Evolutionary conservation across 345 rosid species (phyloP).

Genomic region (Combretum micranthum): DNA sequence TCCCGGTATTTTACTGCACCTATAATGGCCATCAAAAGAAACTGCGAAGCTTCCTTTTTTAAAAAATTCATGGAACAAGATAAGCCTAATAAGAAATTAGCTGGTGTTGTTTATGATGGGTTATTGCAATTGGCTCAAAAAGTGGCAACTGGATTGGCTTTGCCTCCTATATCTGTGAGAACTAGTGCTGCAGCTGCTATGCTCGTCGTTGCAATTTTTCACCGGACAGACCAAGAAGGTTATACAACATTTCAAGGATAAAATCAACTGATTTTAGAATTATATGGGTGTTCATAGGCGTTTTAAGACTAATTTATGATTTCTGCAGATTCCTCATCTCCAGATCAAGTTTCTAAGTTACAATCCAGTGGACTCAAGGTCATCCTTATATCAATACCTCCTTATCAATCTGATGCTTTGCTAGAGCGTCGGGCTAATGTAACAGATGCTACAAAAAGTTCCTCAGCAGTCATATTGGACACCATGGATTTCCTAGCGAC

Average conservation of each 20-base stretch:
- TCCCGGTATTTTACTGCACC: not conserved
- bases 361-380: slow-evolving; percentile 13
- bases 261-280: too few species aligned
- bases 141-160: slow-evolving; percentile 18
- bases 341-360: slow-evolving; percentile 6
- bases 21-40: slow-evolving; percentile 10
- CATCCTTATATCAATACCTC: not conserved
- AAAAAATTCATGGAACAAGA: slow-evolving; percentile 11
- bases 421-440: slow-evolving; percentile 4
- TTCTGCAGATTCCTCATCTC: slow-evolving; percentile 14
- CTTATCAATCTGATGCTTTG: not conserved
- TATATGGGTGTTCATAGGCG: too few species aligned
- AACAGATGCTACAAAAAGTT: slow-evolving; percentile 1
- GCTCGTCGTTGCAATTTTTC: slow-evolving; percentile 6
- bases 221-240: slow-evolving; percentile 11
- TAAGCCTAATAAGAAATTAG: not conserved
- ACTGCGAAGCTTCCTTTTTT: slow-evolving; percentile 14
- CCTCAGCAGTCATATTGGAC: slow-evolving; percentile 18
- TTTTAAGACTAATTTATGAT: not conserved
- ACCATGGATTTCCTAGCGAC: slow-evolving; percentile 18
- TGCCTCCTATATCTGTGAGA: slow-evolving; percentile 16
- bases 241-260: slow-evolving; percentile 13
- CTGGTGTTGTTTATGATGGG: slow-evolving; percentile 23
- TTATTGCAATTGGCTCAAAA: slow-evolving; percentile 19
- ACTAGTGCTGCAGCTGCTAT: slow-evolving; percentile 14